Conservation (phyloP, 2,329 filamentous ascomycete genomes). For the Phaeoacremonium minimum region DNA sequence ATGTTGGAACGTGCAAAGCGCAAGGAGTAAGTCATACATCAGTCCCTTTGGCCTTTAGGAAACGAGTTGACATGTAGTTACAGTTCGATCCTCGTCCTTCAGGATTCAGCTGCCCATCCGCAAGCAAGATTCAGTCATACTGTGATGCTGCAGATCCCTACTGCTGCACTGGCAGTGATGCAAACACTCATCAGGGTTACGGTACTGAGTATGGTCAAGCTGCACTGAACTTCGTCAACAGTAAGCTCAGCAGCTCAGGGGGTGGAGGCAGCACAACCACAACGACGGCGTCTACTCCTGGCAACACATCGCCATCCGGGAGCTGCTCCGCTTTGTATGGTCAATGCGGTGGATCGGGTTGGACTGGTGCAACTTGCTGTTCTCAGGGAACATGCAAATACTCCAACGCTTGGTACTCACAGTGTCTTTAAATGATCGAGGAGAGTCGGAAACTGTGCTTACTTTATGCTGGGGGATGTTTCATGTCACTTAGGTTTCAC, state of each 20-base stretch:
- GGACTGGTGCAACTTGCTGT: constrained; percentile 38
- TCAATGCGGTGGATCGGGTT: constrained; percentile 43
- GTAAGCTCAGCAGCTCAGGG: constrained; percentile 27
- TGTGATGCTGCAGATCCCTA: constrained; percentile 57
- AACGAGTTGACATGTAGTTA: too few species aligned
- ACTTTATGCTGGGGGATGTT: too few species aligned
- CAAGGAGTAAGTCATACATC: constrained; percentile 52
- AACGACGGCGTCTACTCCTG: neutral
- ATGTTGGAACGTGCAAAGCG: constrained; percentile 56
- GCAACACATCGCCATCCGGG: constrained; percentile 6
- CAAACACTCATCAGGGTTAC: constrained; percentile 51
- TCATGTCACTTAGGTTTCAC: too few species aligned
- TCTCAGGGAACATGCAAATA: constrained; percentile 31
- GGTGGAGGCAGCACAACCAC: neutral
- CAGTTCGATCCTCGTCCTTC: constrained; percentile 52
- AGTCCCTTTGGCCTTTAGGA: too few species aligned
- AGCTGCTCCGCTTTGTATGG: constrained; percentile 16
- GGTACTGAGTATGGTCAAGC: constrained; percentile 50
- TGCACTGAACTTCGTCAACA: constrained; percentile 53
- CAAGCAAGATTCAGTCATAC: constrained; percentile 53
- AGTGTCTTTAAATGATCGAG: constrained; percentile 27
- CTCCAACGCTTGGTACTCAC: constrained; percentile 31
- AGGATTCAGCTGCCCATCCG: constrained; percentile 49
- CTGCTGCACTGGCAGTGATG: constrained; percentile 56
- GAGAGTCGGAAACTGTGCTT: too few species aligned